A percentile compares a stretch with the other conserved stretches of the same genome.
Evolutionary conservation across 345 rosid species (phyloP).

Genomic region (Streptanthus diversifolius): DNA sequence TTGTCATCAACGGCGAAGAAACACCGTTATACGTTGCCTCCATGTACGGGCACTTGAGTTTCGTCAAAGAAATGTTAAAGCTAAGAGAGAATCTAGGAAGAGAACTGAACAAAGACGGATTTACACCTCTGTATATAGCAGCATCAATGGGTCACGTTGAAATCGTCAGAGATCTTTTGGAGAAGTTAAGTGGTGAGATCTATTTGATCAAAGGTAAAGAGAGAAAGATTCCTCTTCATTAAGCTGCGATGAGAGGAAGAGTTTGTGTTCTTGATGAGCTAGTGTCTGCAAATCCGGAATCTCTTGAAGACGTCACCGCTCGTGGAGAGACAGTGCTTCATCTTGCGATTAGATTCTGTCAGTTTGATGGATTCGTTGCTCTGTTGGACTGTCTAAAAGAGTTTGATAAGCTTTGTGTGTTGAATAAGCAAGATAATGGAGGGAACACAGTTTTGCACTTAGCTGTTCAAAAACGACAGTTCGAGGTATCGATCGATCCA

Average conservation of each 20-base stretch:
- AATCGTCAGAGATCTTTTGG: constrained; percentile 30
- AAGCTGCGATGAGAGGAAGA: constrained; percentile 35
- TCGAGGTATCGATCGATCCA: constrained; percentile 25
- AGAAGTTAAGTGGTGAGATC: constrained; percentile 24
- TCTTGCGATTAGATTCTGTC: constrained; percentile 34
- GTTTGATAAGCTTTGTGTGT: constrained; percentile 21
- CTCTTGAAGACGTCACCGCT: constrained; percentile 27
- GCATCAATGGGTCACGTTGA: constrained; percentile 30
- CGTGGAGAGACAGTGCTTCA: constrained; percentile 39
- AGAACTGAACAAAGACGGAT: constrained; percentile 35
- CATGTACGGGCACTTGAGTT: constrained; percentile 31
- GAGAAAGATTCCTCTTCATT: constrained; percentile 38
- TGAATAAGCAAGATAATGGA: constrained; percentile 27
- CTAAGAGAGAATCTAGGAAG: constrained; percentile 14
- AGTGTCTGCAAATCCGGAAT: constrained; percentile 31
- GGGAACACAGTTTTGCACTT: constrained; percentile 40
- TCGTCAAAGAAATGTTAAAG: constrained; percentile 29
- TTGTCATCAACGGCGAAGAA: constrained; percentile 15
- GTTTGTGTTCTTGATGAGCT: constrained; percentile 27
- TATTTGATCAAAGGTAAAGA: constrained; percentile 45
- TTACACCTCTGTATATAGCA: constrained; percentile 36
- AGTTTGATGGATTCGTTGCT: constrained; percentile 32
- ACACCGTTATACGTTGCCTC: constrained; percentile 37
- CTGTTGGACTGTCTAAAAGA: constrained; percentile 29
- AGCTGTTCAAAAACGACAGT: constrained; percentile 33